phyloP scores from a whole-genome alignment of 139 green algal genomes.

The Auxenochlorella protothecoides region DNA sequence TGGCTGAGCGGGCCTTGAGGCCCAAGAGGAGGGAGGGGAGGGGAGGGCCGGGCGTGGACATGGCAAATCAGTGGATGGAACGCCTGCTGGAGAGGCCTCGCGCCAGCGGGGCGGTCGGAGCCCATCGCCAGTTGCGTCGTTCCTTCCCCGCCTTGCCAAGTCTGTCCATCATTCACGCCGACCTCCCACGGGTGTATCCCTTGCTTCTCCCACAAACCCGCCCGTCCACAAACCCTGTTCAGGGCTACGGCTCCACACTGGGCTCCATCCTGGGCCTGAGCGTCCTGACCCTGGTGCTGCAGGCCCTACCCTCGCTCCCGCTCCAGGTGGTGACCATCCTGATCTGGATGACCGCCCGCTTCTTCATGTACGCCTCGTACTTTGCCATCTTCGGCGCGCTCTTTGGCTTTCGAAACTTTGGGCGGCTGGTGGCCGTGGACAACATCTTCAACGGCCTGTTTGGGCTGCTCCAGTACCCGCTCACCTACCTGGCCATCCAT shows the following conservation, averaged over 20 bases:
- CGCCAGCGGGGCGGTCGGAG: too few species aligned
- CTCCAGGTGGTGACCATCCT: slow-evolving; percentile 40
- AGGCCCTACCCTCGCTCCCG: slow-evolving; percentile 33
- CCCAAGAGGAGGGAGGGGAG: too few species aligned
- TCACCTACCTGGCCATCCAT: slow-evolving; percentile 34
- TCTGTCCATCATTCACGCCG: too few species aligned
- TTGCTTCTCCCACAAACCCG: too few species aligned
- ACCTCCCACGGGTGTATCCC: too few species aligned
- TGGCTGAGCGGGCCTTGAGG: too few species aligned
- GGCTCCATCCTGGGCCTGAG: slow-evolving; percentile 38
- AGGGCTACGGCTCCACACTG: slow-evolving; percentile 47
- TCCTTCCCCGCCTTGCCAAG: too few species aligned
- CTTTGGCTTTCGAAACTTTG: slow-evolving; percentile 51
- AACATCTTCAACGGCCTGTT: slow-evolving; percentile 50
- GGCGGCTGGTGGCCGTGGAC: slow-evolving; percentile 45
- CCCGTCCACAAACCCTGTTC: background rate
- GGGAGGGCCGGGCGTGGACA: too few species aligned
- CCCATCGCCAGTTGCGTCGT: too few species aligned
- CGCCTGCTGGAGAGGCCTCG: too few species aligned
- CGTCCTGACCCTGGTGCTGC: slow-evolving; percentile 25
- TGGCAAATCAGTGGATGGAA: too few species aligned
- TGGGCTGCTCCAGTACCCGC: slow-evolving; percentile 31
- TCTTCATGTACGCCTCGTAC: slow-evolving; percentile 51
- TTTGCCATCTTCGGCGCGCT: slow-evolving; percentile 52
- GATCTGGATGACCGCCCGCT: slow-evolving; percentile 34